Conservation (phyloP, 2,329 filamentous ascomycete genomes). For the Apiospora malaysiana region DNA sequence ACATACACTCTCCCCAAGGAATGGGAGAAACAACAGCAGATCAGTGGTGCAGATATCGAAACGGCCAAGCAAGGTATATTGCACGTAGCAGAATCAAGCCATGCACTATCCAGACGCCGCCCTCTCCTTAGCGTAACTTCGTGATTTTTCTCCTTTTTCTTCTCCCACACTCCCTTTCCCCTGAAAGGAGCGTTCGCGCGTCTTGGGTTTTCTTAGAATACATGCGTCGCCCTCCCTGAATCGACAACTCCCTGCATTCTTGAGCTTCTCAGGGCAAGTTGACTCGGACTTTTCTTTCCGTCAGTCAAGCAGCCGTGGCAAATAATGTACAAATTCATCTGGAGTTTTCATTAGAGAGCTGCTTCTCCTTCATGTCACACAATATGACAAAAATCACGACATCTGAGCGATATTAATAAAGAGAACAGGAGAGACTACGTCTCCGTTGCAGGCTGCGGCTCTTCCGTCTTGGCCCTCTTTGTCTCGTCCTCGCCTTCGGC, state of each 20-base stretch:
- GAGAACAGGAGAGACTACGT: not conserved
- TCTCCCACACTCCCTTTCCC: not conserved
- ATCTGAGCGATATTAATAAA: not conserved
- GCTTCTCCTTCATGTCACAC: not conserved
- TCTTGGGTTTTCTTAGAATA: conserved; percentile 8
- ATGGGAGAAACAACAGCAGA: not conserved
- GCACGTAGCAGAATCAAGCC: not conserved
- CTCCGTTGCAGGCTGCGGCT: conserved; percentile 21
- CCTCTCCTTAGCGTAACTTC: not conserved
- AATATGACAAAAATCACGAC: not conserved
- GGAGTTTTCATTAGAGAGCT: not conserved
- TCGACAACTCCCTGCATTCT: not conserved
- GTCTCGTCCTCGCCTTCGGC: conserved; percentile 38
- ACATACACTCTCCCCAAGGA: not conserved
- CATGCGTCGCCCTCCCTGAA: not conserved
- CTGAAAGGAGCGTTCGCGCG: not conserved
- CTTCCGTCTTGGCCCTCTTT: conserved; percentile 46
- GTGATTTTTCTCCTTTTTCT: conserved; percentile 2
- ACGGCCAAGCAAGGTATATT: conserved; percentile 14
- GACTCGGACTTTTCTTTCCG: not conserved
- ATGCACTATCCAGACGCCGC: conserved; percentile 1
- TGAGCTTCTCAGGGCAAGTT: not conserved
- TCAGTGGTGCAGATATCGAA: not conserved
- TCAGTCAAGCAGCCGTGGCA: not conserved
- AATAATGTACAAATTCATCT: conserved; percentile 5